Evolutionary conservation across 257 asterid genomes (phyloP), one percentile per base, ranked within the genome.

Genomic region (Solanum okadae): DNA sequence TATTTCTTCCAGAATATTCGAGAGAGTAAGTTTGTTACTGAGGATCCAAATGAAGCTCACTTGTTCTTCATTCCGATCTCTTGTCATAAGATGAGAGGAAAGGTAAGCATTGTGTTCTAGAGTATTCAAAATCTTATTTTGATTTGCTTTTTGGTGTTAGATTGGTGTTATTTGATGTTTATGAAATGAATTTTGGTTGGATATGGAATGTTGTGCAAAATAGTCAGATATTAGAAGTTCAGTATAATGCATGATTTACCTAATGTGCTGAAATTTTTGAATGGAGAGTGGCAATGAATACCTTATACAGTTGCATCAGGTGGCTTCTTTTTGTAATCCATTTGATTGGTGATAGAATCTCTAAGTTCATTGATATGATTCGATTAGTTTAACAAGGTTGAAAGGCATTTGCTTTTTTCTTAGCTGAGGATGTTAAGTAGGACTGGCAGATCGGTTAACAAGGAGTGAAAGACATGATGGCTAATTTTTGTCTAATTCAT

Each of bases 21-120:
- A 90, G 99, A 97, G 90, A 97, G 99, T 88, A 89, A 73, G 52
- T 97, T 94, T 76, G 91, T 91, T 35, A 97, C 98, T 1, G 96
- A 92, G 65, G 96, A 94, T 93, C 99, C 99, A 46, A 93, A 93
- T 93, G 93, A 88, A 88, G 99, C 99, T 22, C 93, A 97, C 88
- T 92, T 97, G 92, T 95, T 97, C 93, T 97, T 97, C 93, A 96
- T 97, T 77, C 99, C 99, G 15, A 97, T 97, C 87, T 97, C 99
- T 14, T 94, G 98, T 85, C 99, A 97, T 92, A 97, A 97, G 95
- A 97, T 97, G 99, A 95, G 99, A 91, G 99, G 99, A 90, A 94
- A 94, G 98, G 99, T 97, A 92, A 27, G 27, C 35, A 81, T 20
- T 35, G 35, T 79, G 61, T 42, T 78, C 9, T 81, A 3, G 1